Base-by-base conservation (phyloP, 2,329 filamentous ascomycete genomes). In the Curvularia hawaiiensis region DNA sequence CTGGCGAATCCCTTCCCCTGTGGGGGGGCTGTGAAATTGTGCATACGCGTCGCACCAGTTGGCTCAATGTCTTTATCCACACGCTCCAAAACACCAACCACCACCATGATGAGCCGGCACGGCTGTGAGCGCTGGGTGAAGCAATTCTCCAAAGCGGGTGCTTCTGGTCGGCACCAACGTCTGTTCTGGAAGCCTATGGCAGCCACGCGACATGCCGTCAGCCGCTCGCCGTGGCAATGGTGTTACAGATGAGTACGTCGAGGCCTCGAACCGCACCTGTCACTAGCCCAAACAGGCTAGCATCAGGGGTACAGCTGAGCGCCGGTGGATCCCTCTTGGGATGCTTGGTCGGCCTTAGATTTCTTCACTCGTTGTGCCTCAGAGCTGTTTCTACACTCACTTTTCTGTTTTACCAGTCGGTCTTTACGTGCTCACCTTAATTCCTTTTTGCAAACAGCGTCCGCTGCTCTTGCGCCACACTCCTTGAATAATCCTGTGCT, bases 351-450 rank as follows among this genome's bases (percentile, higher is more conserved):
- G 50, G 59, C 63, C 58, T 61, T 64, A 64, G 62, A 63, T 68
- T 70, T 63, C 56, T 70, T 72, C 65, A 68, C 67, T 68, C 67
- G 60, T 56, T 62, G 63, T 69, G 69, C 68, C 59, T 75, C 71
- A 71, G 65, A 65, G 58, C 59, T 63, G 66, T 75, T 72, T 71
- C 67, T 64, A 64, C 63, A 58, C 56, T 61, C 63, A 47, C 58
- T 58, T 65, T 67, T 65, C 59, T 62, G 61, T 71, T 72, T 70
- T 63, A 68, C 62, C 59, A 63, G 65, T 69, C 71, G 56, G 59
- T 73, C 71, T 65, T 65, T 71, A 66, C 55, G 58, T 66, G 55
- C 55, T 56, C 58, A 48, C 45, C 67, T 69, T 65, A 66, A 64
- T 57, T 39, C 47, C 46, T 47, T 60, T 60, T 61, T 63, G 55